Evolutionary conservation across 352 stramenopile genomes (phyloP), one percentile per base, ranked within the genome.

Genomic region (Globisporangium echinulatum): DNA sequence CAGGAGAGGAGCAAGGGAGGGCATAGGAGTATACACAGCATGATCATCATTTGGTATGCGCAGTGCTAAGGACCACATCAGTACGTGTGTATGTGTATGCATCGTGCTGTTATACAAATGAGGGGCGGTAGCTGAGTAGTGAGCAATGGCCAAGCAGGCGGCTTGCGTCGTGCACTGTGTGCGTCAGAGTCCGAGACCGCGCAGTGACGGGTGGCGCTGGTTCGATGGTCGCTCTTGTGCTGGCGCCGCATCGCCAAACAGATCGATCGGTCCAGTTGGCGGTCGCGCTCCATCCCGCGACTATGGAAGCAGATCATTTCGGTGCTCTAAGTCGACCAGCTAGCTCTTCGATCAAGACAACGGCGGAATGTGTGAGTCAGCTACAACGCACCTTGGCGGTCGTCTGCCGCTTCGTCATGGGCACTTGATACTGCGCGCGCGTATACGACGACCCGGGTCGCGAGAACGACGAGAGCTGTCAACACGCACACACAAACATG

Each of bases 381-480:
- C 25, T 33, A 33, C 25, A 1, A 33, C 25, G 40, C 11, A 90
- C 77, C 68, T 87, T 90, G 25, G 66, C 62, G 17, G 75, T 68
- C 19, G 67, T 72, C 52, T 72, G 68, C 40, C 77, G 74, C 38
- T 72, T 81, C 38, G 55, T 68, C 0, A 76, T 67, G 1, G 77
- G 74, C 0, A 75, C 77, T 36, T 87, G 71, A 58, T 85, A 74
- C 49, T 90, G 79, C 8, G 78, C 80, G 48, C 79, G 62, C 25
- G 69, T 76, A 62, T 92, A 92, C 15, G 83, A 80, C 1, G 83
- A 92, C 13, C 80, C 83, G 10, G 83, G 83, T 8, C 83, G 75
- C 4, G 83, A 92, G 50, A 90, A 88, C 10, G 76, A 78, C 9
- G 80, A 86, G 58, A 92, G 82, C 82, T 92, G 59, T 1, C 43